Percentiles rank a stretch among this genome's conserved stretches.
Evolutionary conservation across 2,329 filamentous ascomycete species (phyloP).

Genomic region (Tolypocladium album): DNA sequence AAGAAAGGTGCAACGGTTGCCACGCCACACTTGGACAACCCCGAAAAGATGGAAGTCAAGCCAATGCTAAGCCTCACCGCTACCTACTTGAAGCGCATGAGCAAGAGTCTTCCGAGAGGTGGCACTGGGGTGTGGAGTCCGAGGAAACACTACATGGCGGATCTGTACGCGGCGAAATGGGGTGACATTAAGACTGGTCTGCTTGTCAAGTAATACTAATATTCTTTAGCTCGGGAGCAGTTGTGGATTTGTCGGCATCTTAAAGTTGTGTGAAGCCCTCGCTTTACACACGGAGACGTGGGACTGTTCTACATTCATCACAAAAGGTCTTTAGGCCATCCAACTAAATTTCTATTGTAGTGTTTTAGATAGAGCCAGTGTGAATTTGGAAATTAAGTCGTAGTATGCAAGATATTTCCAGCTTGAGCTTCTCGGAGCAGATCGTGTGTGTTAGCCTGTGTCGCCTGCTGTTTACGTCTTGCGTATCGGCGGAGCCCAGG

Average conservation of each 20-base stretch:
- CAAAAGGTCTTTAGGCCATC: too few relatives aligned
- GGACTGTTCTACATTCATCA: too few relatives aligned
- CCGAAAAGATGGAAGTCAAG: conserved; percentile 23
- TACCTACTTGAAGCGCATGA: conserved; percentile 37
- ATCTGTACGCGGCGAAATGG: conserved; percentile 17
- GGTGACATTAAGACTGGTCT: conserved; percentile 15
- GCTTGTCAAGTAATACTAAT: not conserved
- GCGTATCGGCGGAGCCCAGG: not conserved
- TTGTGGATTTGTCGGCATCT: not conserved
- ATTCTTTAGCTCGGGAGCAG: not conserved
- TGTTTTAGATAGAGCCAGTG: not conserved
- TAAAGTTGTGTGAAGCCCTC: not conserved
- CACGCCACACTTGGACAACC: conserved; percentile 27
- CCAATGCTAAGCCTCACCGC: conserved; percentile 32
- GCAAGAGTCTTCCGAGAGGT: conserved; percentile 32
- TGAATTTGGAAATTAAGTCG: not conserved
- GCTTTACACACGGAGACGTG: not conserved
- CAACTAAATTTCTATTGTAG: not conserved
- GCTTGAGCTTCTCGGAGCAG: not conserved
- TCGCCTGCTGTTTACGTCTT: not conserved
- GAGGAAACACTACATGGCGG: conserved; percentile 16
- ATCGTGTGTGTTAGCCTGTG: not conserved
- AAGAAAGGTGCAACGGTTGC: conserved; percentile 28
- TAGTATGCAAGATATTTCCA: not conserved
- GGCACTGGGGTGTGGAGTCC: conserved; percentile 25